Evolutionary conservation across 2,329 filamentous ascomycete species (phyloP), one percentile per base, ranked within the genome.

Genomic region (Xylaria sp.): DNA sequence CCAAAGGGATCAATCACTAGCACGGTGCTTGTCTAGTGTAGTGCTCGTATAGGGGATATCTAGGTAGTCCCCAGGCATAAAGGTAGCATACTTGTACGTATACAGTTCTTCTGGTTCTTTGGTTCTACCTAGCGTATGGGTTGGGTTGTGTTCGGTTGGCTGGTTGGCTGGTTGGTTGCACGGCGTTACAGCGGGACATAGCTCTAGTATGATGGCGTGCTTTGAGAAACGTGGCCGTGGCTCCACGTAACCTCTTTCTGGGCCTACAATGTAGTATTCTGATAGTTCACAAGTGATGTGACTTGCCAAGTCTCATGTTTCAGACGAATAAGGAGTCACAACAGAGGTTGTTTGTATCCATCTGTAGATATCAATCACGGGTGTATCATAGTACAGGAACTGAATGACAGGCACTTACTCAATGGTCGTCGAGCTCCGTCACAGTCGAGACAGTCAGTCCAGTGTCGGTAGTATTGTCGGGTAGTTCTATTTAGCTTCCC

Each of bases 181-280:
- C 66, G 44, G 55, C 62, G 55, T 57, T 51, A 59, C 42, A 4
- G 47, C 62, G 57, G 60, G 57, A 68, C 66, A 68, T 37, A 37
- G 25, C 21, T 27, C 29, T 53, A 53, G 16, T 32, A 48, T 37
- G 60, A 67, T 66, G 54, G 48, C 50, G 64, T 32, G 60, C 54
- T 32, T 35, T 48, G 61, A 55, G 65, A 63, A 70, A 70, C 68
- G 68, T 70, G 68, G 68, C 66, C 51, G 60, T 55, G 48, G 54
- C 42, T 61, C 37, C 37, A 37, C 42, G 44, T 53, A 29, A 42
- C 54, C 48, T 29, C 32, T 60, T 35, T 53, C 48, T 27, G 18
- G n/a, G 16, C 35, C 27, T 44, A 44, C 40, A 18, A 6, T 18
- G 42, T 61, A 53, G 60, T 18, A 54, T 21, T n/a, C 35, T 50